Evolutionary conservation across 1,284 basidiomycete genomes (phyloP).

Genomic region (Thecaphora frezii): DNA sequence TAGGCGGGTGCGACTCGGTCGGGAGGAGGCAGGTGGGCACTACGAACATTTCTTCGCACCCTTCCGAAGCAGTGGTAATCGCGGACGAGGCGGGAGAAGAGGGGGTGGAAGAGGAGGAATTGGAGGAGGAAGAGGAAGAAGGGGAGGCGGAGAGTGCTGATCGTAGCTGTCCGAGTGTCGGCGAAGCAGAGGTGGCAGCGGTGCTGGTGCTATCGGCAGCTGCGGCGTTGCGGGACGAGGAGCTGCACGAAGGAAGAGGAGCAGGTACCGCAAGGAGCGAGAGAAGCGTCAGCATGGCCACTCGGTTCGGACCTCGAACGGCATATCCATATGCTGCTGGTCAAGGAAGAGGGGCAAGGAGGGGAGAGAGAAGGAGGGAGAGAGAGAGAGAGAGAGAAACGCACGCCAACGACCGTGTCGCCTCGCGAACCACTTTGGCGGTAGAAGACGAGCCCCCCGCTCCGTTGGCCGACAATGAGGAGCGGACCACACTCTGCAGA

Average conservation of each 20-base stretch:
- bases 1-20: conserved; percentile 50
- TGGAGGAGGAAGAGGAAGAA: conserved; percentile 15
- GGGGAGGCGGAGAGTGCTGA: conserved; percentile 3
- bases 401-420: neutral
- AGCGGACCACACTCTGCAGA: neutral
- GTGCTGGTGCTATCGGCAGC: too few species aligned
- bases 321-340: too few species aligned
- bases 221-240: neutral
- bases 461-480: neutral
- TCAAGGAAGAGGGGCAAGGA: too few species aligned
- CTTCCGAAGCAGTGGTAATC: neutral
- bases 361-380: too few species aligned
- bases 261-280: too few species aligned
- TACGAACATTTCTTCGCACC: conserved; percentile 25
- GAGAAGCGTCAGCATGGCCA: too few species aligned
- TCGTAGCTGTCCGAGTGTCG: neutral
- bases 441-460: neutral
- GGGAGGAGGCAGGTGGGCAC: conserved; percentile 27
- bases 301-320: too few species aligned
- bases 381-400: neutral
- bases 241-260: neutral
- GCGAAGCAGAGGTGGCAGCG: too few species aligned
- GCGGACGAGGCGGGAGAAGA: neutral
- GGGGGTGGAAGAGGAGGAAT: neutral
- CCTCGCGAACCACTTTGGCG: neutral